Evolutionary conservation across 176 grass and related monocot species (phyloP).

Genomic region (Oryza glaberrima): DNA sequence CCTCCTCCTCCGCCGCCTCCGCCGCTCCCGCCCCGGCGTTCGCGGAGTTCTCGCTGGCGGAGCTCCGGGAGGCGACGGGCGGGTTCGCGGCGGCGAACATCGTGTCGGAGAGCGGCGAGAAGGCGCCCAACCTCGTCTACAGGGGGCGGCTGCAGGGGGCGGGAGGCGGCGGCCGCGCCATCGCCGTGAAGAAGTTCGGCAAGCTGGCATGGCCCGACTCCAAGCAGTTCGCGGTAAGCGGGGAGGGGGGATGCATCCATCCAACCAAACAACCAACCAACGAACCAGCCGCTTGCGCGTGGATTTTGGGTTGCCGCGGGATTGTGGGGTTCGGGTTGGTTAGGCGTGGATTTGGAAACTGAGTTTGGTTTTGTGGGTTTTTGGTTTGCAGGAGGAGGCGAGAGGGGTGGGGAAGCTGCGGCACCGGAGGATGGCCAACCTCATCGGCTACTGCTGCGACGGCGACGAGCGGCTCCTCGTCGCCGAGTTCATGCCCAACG

Average conservation of each 20-base stretch:
- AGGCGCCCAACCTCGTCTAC: constrained; percentile 80
- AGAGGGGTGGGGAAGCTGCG: constrained; percentile 65
- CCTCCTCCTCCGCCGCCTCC: background rate
- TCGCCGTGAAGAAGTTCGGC: constrained; percentile 93
- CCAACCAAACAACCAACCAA: no score
- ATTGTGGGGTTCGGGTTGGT: background rate
- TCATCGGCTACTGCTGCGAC: constrained; percentile 86
- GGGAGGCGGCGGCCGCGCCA: constrained; percentile 44
- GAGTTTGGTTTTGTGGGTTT: background rate
- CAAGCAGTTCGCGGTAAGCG: constrained; percentile 87
- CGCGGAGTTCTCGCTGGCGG: constrained; percentile 69
- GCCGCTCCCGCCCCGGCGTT: constrained; percentile 38
- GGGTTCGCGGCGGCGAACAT: constrained; percentile 64
- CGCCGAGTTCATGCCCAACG: constrained; percentile 86
- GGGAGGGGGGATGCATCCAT: background rate
- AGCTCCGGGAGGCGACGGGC: constrained; percentile 68
- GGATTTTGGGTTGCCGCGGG: background rate
- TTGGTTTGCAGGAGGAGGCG: constrained; percentile 68
- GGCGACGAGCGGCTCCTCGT: constrained; percentile 81
- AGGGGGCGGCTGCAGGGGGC: constrained; percentile 53
- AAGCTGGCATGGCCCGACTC: constrained; percentile 90
- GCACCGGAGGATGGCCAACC: constrained; percentile 70
- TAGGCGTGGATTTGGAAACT: background rate
- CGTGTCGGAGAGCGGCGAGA: constrained; percentile 85
- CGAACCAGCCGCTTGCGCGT: background rate